phyloP scores from a whole-genome alignment of 2,329 filamentous ascomycete species.

The Diaporthe eres region DNA sequence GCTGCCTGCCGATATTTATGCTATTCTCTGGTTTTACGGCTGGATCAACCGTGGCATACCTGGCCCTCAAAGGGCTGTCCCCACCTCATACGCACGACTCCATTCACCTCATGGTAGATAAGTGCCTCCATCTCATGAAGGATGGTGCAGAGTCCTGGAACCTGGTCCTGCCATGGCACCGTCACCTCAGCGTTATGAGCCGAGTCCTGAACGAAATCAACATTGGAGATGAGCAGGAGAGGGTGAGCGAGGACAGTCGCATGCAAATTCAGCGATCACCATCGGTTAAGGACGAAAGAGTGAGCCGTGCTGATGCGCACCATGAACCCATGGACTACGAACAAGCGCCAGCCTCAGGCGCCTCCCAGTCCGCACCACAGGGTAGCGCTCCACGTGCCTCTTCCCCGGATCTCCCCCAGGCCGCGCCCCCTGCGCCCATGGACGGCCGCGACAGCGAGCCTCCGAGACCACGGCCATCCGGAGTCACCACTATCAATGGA shows the following conservation, averaged over 20 bases:
- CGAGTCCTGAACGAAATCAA: constrained; percentile 71
- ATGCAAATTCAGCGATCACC: constrained; percentile 52
- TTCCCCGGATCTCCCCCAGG: constrained; percentile 45
- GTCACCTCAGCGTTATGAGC: constrained; percentile 73
- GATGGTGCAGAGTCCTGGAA: constrained; percentile 73
- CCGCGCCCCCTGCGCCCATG: constrained; percentile 39
- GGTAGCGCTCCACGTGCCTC: constrained; percentile 41
- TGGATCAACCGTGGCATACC: constrained; percentile 72
- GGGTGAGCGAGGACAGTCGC: constrained; percentile 53
- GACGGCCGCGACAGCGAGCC: constrained; percentile 68
- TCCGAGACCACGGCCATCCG: constrained; percentile 64
- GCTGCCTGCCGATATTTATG: constrained; percentile 76
- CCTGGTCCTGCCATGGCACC: constrained; percentile 71
- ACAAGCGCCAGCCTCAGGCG: constrained; percentile 53
- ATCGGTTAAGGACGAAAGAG: constrained; percentile 68
- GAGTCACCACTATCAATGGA: constrained; percentile 72
- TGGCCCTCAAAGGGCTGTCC: constrained; percentile 73
- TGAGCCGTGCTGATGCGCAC: constrained; percentile 69
- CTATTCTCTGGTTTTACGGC: constrained; percentile 74
- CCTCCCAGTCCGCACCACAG: constrained; percentile 47
- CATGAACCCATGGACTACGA: constrained; percentile 72
- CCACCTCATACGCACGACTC: constrained; percentile 70
- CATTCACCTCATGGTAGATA: constrained; percentile 68
- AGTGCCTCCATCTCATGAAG: constrained; percentile 71
- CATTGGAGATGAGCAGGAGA: constrained; percentile 50